These are phyloP conservation scores for Pythium scleroteichum DNA, from an alignment of 352 stramenopile species.

Conservation along the genomic window DNA sequence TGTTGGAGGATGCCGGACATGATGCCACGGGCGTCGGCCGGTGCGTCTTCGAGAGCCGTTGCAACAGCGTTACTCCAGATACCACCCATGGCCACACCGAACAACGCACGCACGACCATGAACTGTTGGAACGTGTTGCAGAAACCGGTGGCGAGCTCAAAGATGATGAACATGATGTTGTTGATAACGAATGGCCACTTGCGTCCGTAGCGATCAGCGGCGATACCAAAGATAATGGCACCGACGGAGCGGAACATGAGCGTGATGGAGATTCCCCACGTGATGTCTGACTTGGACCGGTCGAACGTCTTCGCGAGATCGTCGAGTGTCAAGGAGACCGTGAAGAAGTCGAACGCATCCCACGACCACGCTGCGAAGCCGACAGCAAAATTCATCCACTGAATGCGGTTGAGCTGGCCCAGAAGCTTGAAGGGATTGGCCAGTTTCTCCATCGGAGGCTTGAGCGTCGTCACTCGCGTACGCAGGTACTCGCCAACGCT, in stretches of 20 bases:
- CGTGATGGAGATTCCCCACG: constrained; percentile 53
- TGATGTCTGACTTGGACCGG: constrained; percentile 45
- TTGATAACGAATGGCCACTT: constrained; percentile 11
- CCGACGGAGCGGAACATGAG: constrained; percentile 53
- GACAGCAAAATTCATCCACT: constrained; percentile 14
- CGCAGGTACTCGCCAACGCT: constrained; percentile 29
- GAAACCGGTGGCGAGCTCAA: constrained; percentile 6
- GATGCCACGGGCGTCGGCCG: constrained; percentile 37
- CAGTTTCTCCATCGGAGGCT: constrained; percentile 23
- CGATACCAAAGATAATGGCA: constrained; percentile 43
- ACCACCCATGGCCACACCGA: constrained; percentile 46
- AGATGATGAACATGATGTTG: constrained; percentile 14
- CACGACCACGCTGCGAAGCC: constrained; percentile 42
- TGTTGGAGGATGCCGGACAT: constrained; percentile 53
- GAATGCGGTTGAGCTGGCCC: neutral
- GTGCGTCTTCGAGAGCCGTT: constrained; percentile 42
- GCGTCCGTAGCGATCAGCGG: constrained; percentile 39
- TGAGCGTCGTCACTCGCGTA: constrained; percentile 31
- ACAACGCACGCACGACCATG: constrained; percentile 33
- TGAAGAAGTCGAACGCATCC: constrained; percentile 64
- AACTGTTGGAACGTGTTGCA: constrained; percentile 4
- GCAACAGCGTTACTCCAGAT: constrained; percentile 44
- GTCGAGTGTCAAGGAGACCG: constrained; percentile 47
- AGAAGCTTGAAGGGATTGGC: constrained; percentile 13
- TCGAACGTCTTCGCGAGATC: constrained; percentile 44